Conservation (phyloP, 495 filamentous ascomycete genomes). For the Acidomyces sp. region DNA sequence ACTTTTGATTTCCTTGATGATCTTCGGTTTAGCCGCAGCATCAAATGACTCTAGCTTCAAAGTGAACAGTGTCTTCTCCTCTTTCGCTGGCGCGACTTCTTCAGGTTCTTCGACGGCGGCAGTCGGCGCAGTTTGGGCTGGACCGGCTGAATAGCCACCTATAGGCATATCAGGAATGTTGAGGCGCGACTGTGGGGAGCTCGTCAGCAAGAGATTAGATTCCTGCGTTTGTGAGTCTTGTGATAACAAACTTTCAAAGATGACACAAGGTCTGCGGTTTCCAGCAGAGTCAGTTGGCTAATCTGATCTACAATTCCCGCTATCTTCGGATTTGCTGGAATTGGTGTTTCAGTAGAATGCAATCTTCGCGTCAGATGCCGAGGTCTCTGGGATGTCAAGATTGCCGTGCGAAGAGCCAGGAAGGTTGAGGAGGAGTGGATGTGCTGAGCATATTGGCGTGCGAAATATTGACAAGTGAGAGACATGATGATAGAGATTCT, state of each 20-base stretch:
- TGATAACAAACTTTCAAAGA: slow-evolving; percentile 61
- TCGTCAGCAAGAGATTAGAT: slow-evolving; percentile 13
- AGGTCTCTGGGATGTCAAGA: slow-evolving; percentile 9
- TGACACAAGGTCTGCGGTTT: slow-evolving; percentile 90
- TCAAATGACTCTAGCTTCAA: slow-evolving; percentile 86
- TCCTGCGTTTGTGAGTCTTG: not conserved
- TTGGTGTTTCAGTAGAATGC: slow-evolving; percentile 55
- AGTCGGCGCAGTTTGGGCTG: slow-evolving; percentile 49
- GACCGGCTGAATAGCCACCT: slow-evolving; percentile 61
- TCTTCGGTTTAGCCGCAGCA: slow-evolving; percentile 78
- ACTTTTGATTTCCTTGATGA: slow-evolving; percentile 98
- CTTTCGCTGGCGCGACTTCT: slow-evolving; percentile 62
- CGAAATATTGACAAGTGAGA: slow-evolving; percentile 42
- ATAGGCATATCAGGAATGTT: slow-evolving; percentile 98
- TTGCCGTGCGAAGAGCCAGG: slow-evolving; percentile 1
- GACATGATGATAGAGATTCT: too few relatives aligned
- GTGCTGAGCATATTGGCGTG: slow-evolving; percentile 43
- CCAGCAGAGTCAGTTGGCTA: slow-evolving; percentile 88
- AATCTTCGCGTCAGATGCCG: slow-evolving; percentile 41
- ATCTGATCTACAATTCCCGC: slow-evolving; percentile 90
- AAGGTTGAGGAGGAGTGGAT: slow-evolving; percentile 14
- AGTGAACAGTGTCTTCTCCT: slow-evolving; percentile 96
- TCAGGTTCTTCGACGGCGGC: slow-evolving; percentile 65
- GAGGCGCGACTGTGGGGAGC: slow-evolving; percentile 62
- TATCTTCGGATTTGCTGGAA: slow-evolving; percentile 61